Conservation (phyloP, 169 alveolate species). For the Babesia sp. region DNA sequence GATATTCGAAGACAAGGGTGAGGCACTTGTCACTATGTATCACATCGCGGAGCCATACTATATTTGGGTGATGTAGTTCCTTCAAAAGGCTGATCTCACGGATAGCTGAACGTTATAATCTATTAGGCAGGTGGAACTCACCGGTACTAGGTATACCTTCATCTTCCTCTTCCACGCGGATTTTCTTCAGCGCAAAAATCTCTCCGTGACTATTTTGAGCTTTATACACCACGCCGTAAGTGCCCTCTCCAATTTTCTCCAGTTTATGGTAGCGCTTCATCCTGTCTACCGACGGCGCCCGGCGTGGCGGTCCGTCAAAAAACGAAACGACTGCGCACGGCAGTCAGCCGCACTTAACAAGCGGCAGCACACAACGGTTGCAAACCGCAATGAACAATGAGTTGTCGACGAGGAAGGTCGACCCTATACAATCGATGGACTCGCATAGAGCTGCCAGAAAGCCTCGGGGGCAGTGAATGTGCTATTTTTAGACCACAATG, state of each 20-base stretch:
- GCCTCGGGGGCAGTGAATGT: no score
- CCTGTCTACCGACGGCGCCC: constrained; percentile 7
- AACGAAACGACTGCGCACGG: not conserved
- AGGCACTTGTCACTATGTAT: constrained; percentile 96
- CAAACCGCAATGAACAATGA: not conserved
- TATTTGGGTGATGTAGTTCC: constrained; percentile 97
- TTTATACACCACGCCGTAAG: constrained; percentile 98
- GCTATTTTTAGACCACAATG: no score
- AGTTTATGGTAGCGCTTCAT: constrained; percentile 93
- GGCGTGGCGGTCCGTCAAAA: constrained; percentile 24
- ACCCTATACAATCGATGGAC: not conserved
- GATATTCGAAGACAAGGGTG: constrained; percentile 97
- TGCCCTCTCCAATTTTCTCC: constrained; percentile 98
- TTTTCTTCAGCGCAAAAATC: constrained; percentile 94
- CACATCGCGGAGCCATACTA: constrained; percentile 97
- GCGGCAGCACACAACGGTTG: not conserved
- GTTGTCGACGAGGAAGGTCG: not conserved
- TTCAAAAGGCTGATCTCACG: constrained; percentile 96
- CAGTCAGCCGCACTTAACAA: constrained; percentile 1
- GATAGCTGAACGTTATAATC: constrained; percentile 92
- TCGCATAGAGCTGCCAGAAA: no score
- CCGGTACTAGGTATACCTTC: constrained; percentile 95
- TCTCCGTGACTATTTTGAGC: constrained; percentile 89
- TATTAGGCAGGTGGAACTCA: not conserved
- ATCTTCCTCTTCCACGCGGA: constrained; percentile 97